A percentile compares a stretch with the other conserved stretches of the same genome.
These are phyloP conservation scores for Beverwykella pulmonaria DNA, from an alignment of 495 filamentous ascomycete species.

Conservation along the genomic window DNA sequence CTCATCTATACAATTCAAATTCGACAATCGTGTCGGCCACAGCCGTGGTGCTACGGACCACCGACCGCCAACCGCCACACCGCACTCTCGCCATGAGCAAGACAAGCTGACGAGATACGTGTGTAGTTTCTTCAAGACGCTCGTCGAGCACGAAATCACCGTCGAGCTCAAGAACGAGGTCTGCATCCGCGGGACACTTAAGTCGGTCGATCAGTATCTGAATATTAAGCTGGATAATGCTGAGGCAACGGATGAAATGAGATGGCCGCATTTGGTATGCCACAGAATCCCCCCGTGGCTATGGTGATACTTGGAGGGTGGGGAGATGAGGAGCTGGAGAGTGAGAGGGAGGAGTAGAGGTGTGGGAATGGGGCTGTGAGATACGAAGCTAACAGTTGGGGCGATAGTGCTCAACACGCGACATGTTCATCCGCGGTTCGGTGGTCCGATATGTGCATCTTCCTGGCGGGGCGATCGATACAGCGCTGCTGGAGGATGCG, in stretches of 20 bases:
- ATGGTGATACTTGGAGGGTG: no score
- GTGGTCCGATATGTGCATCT: constrained; percentile 96
- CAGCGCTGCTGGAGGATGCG: constrained; percentile 90
- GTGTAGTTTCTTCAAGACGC: constrained; percentile 95
- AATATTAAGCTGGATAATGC: constrained; percentile 99
- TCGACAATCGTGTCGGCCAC: no score
- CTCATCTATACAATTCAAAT: no score
- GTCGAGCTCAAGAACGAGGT: constrained; percentile 99
- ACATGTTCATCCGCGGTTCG: constrained; percentile 95
- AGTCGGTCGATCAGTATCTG: constrained; percentile 96
- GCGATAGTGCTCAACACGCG: constrained; percentile 74
- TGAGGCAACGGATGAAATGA: constrained; percentile 82
- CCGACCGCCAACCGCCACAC: background rate
- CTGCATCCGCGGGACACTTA: constrained; percentile 88
- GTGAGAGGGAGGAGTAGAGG: no score
- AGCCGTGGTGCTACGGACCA: no score
- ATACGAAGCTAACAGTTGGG: background rate
- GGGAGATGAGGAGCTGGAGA: no score
- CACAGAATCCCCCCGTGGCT: no score
- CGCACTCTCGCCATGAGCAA: background rate
- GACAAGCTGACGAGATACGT: background rate
- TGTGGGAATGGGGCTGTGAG: no score
- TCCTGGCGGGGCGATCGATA: constrained; percentile 83
- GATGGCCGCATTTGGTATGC: constrained; percentile 88
- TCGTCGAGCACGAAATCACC: constrained; percentile 93